Evolutionary conservation across 2,329 filamentous ascomycete genomes (phyloP), one percentile per base, ranked within the genome.

Genomic region (Pseudonectria foliicola): DNA sequence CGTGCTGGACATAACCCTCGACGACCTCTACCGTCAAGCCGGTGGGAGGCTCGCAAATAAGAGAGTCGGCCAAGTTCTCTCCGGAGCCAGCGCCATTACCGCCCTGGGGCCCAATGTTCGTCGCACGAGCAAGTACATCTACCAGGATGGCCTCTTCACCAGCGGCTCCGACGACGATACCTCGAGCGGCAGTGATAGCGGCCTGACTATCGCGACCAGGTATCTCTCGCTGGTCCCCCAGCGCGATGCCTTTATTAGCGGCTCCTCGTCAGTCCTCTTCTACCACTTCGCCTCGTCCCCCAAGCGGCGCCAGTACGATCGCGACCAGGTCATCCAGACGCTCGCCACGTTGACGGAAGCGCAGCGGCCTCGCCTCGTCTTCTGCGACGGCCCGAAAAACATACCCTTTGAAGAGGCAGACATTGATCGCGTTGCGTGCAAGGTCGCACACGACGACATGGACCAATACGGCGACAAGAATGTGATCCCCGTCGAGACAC

Each of bases 221-320:
- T 57, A 62, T 21, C 52, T 63, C 18, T 57, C 52, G 6, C 43
- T 61, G 6, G 48, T 62, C n/a, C 46, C 53, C 5, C 59, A 62
- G 38, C 53, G 55, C n/a, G 57, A 60, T 23, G 52, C 57, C 25
- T 63, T 63, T 40, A 55, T 60, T 30, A 41, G 41, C 26, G 47
- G 49, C 18, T 32, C 43, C 6, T 44, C 50, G 1, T 39, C 52
- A 0, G 50, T 49, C 1, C 39, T 62, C 4, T 40, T 62, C 37
- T 60, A 61, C 42, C 46, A 56, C 32, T 39, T 53, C 18, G 43
- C 49, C 23, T 38, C 43, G n/a, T 39, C 46, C 0, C 29, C 43
- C 2, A 35, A 45, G 10, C 42, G 46, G 13, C 38, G 42, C n/a
- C 44, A 46, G 0, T 53, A 56, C 33, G 56, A 57, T 31, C 44